Conservation (phyloP, 768 basidiomycete genomes). For the Lanmaoa rubissima region DNA sequence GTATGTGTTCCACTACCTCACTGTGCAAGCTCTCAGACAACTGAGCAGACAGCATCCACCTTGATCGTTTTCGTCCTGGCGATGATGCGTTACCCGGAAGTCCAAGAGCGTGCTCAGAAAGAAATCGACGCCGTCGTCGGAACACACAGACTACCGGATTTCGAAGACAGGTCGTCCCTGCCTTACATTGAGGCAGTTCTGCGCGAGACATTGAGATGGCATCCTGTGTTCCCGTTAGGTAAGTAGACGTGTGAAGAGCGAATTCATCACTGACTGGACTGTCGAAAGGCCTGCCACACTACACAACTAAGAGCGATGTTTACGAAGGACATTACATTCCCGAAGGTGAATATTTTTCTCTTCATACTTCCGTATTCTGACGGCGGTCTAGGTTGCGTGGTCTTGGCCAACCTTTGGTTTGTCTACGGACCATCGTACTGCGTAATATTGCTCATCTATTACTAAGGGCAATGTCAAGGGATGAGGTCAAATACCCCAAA, state of each 20-base stretch:
- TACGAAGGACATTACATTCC: constrained; percentile 28
- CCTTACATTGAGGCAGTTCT: constrained; percentile 35
- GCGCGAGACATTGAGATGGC: constrained; percentile 36
- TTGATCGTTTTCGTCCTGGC: constrained; percentile 32
- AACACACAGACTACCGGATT: constrained; percentile 24
- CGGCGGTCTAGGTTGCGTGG: constrained; percentile 24
- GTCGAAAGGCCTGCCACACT: constrained; percentile 28
- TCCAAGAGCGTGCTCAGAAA: constrained; percentile 33
- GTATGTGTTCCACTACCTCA: constrained; percentile 11
- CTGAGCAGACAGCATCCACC: constrained; percentile 32
- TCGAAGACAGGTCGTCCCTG: constrained; percentile 27
- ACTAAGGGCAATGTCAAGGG: constrained; percentile 30
- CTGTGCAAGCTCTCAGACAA: constrained; percentile 1
- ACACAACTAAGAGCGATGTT: constrained; percentile 24
- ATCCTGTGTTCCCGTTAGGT: constrained; percentile 34
- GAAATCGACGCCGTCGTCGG: constrained; percentile 36
- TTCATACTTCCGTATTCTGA: constrained; percentile 10
- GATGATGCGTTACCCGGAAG: constrained; percentile 35
- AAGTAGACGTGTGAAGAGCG: background rate
- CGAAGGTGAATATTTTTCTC: constrained; percentile 17
- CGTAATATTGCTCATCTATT: constrained; percentile 5
- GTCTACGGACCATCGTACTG: background rate
- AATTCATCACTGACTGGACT: background rate
- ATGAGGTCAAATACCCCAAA: constrained; percentile 27
- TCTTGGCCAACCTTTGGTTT: constrained; percentile 32